Conservation (phyloP, 768 basidiomycete genomes). For the Tylopilus rubrobrunneus region DNA sequence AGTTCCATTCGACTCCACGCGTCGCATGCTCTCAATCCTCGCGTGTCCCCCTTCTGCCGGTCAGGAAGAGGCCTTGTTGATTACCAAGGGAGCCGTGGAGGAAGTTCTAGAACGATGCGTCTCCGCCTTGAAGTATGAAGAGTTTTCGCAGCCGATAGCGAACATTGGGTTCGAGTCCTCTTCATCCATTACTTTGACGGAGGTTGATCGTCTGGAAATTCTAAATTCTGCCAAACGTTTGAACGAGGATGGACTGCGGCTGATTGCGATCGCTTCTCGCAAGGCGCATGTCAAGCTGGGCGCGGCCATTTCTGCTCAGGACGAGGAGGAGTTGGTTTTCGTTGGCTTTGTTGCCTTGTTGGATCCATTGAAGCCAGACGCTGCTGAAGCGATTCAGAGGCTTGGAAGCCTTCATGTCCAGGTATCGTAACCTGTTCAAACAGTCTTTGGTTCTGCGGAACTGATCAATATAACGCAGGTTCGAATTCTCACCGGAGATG, state of each 20-base stretch:
- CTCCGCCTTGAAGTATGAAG: constrained; percentile 17
- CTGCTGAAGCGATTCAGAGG: constrained; percentile 28
- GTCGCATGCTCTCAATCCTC: constrained; percentile 34
- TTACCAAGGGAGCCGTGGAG: constrained; percentile 32
- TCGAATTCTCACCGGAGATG: constrained; percentile 35
- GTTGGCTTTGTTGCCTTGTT: constrained; percentile 28
- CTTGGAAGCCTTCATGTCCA: constrained; percentile 28
- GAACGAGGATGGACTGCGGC: constrained; percentile 31
- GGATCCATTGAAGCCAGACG: constrained; percentile 32
- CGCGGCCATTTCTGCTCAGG: constrained; percentile 16
- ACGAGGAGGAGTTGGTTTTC: constrained; percentile 29
- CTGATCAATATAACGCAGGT: constrained; percentile 16
- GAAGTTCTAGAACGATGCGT: constrained; percentile 31
- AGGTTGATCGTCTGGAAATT: constrained; percentile 17
- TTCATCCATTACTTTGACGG: constrained; percentile 15
- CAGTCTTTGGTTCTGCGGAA: background rate
- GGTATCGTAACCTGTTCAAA: constrained; percentile 13
- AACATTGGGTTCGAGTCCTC: constrained; percentile 17
- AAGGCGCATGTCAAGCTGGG: constrained; percentile 15
- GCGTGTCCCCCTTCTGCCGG: constrained; percentile 22
- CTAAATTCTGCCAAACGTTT: constrained; percentile 25
- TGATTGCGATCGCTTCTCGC: constrained; percentile 29
- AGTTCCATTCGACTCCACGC: constrained; percentile 35
- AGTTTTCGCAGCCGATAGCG: constrained; percentile 10
- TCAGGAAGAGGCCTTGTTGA: constrained; percentile 20